Evolutionary conservation across 768 basidiomycete species (phyloP).

Genomic region (Obba rivulosa): DNA sequence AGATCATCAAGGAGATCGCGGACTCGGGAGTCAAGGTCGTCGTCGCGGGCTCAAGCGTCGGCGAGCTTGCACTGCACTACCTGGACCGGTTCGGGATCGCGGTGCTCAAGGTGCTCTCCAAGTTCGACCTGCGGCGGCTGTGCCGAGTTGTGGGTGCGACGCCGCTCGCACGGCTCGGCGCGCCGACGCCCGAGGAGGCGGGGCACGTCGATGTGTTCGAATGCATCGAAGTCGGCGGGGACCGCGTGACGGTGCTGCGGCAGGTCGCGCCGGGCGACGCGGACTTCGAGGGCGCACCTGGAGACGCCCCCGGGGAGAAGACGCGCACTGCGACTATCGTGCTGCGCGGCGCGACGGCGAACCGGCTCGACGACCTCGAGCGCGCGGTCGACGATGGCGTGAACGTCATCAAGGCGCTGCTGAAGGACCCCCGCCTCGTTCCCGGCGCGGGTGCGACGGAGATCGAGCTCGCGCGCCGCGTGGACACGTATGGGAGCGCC

Average conservation of each 20-base stretch:
- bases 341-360: constrained; percentile 90
- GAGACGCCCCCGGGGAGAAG: constrained; percentile 47
- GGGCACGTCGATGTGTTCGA: constrained; percentile 93
- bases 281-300: constrained; percentile 46
- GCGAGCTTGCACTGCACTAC: constrained; percentile 96
- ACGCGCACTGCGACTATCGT: constrained; percentile 92
- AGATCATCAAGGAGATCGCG: constrained; percentile 97
- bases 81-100: constrained; percentile 91
- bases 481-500: constrained; percentile 83
- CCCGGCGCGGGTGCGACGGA: constrained; percentile 95
- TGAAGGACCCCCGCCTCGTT: constrained; percentile 87
- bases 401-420: constrained; percentile 87
- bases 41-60: constrained; percentile 88
- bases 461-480: constrained; percentile 80
- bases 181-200: constrained; percentile 94
- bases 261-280: constrained; percentile 68
- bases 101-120: constrained; percentile 94
- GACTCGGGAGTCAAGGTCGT: constrained; percentile 93
- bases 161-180: constrained; percentile 91
- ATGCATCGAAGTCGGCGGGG: constrained; percentile 93
- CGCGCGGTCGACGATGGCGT: constrained; percentile 96
- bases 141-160: constrained; percentile 96
- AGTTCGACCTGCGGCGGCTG: constrained; percentile 92
- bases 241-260: constrained; percentile 93
- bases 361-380: constrained; percentile 93